A percentile compares a stretch with the other conserved stretches of the same genome.
phyloP scores from a whole-genome alignment of 169 alveolate species.

The Babesia ovis region DNA sequence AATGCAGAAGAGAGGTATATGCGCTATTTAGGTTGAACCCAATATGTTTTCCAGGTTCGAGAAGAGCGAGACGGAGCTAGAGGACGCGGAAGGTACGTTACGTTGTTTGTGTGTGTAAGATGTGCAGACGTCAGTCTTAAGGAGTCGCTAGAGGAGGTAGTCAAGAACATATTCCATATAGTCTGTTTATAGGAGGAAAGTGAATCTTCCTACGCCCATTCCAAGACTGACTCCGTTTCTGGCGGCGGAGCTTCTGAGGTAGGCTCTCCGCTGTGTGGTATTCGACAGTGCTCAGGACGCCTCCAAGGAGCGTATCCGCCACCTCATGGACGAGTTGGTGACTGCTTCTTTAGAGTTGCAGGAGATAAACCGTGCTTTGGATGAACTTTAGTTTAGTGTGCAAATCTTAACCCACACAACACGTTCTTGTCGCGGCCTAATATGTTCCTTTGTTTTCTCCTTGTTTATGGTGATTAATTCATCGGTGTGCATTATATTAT shows the following conservation, averaged over 20 bases:
- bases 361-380: constrained; percentile 37
- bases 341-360: constrained; percentile 40
- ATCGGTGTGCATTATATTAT: neutral
- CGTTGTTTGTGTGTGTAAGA: neutral
- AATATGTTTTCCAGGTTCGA: constrained; percentile 25
- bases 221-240: constrained; percentile 19
- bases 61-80: constrained; percentile 41
- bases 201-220: constrained; percentile 27
- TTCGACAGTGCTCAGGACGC: constrained; percentile 15
- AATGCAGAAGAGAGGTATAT: constrained; percentile 48
- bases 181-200: constrained; percentile 27
- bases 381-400: constrained; percentile 11
- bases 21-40: too few relatives aligned
- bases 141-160: constrained; percentile 62
- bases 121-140: constrained; percentile 56
- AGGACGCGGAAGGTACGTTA: constrained; percentile 66
- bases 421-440: neutral
- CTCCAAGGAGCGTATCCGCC: constrained; percentile 29
- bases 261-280: neutral
- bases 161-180: too few relatives aligned
- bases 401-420: neutral
- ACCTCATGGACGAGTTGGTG: constrained; percentile 61
- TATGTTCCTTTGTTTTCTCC: too few relatives aligned
- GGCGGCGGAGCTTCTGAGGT: constrained; percentile 6
- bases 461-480: constrained; percentile 9